A percentile compares a stretch with the other conserved stretches of the same genome.
These are phyloP conservation scores for Coniferiporia weirii DNA, from an alignment of 1,284 basidiomycete species.

Conservation along the genomic window DNA sequence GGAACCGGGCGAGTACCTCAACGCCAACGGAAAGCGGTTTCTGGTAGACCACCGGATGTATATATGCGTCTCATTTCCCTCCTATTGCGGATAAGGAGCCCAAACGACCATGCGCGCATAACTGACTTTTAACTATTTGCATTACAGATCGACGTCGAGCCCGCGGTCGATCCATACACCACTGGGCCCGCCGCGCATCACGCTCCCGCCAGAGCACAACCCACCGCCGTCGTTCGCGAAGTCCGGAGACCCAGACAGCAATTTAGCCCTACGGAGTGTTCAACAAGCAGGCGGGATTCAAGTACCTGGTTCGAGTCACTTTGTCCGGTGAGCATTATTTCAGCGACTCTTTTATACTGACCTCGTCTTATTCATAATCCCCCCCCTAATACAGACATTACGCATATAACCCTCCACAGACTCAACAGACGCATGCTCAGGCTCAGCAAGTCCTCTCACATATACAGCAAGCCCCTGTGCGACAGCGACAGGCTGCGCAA, in stretches of 20 bases:
- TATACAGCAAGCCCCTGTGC: slow-evolving; percentile 13
- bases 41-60: slow-evolving; percentile 33
- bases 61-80: not conserved
- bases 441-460: slow-evolving; percentile 11
- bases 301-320: slow-evolving; percentile 9
- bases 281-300: not conserved
- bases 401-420: slow-evolving; percentile 16
- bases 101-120: not conserved
- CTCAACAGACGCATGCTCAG: slow-evolving; percentile 3
- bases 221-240: slow-evolving; percentile 13
- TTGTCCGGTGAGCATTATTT: slow-evolving; percentile 10
- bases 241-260: not conserved
- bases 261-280: not conserved
- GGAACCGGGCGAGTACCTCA: slow-evolving; percentile 35
- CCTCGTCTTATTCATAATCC: not conserved
- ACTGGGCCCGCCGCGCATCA: slow-evolving; percentile 14
- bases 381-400: slow-evolving; percentile 10
- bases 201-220: slow-evolving; percentile 16
- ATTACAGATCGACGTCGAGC: slow-evolving; percentile 10
- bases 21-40: slow-evolving; percentile 61
- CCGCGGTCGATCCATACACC: slow-evolving; percentile 16
- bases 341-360: not conserved
- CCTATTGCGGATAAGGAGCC: not conserved
- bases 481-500: not conserved
- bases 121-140: not conserved